Evolutionary conservation across 768 basidiomycete species (phyloP), one percentile per base, ranked within the genome.

Genomic region (Lactifluus volemus): DNA sequence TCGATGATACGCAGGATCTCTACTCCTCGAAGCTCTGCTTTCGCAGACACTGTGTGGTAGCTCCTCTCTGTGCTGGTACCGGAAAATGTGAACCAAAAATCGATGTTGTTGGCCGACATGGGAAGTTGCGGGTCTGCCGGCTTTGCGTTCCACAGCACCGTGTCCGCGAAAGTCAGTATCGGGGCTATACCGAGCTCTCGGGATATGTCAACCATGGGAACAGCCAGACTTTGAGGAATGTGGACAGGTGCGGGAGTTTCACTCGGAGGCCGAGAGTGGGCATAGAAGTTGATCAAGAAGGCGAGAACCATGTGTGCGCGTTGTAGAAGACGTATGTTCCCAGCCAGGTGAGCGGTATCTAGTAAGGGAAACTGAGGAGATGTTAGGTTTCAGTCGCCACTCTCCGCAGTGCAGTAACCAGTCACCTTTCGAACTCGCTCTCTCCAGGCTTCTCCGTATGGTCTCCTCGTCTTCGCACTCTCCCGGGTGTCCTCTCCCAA

Each of bases 131-230:
- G 77, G 68, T 87, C 76, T 57, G 81, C 70, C 47, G 82, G 76
- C 41, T 84, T 83, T 79, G 83, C 88, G 70, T 98, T 97, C 92
- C 92, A 99, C 1, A 98, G 80, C 14, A 99, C 95, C 17, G 91
- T 93, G 70, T 97, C 96, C 30, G 95, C 90, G 70, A 93, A 99
- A 0, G 95, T 99, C 65, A 98, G 78, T 63, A 99, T 83, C 4
- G 96, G 96, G 6, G 95, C 93, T n/a, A 95, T 85, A 54, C 84
- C 84, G 45, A 99, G 80, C 54, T 80, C 73, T 10, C 79, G 79
- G 14, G 92, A 96, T 50, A 96, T 84, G 17, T 79, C 69, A 32
- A 90, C 80, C 32, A 97, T 78, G 0, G 96, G 95, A 25, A 89
- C 72, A 1, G 91, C 81, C 44, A 99, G 76, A 10, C 86, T 79